These are phyloP conservation scores for Hyphopichia khmerensis DNA, from an alignment of 1,139 yeast species.

Conservation along the genomic window DNA sequence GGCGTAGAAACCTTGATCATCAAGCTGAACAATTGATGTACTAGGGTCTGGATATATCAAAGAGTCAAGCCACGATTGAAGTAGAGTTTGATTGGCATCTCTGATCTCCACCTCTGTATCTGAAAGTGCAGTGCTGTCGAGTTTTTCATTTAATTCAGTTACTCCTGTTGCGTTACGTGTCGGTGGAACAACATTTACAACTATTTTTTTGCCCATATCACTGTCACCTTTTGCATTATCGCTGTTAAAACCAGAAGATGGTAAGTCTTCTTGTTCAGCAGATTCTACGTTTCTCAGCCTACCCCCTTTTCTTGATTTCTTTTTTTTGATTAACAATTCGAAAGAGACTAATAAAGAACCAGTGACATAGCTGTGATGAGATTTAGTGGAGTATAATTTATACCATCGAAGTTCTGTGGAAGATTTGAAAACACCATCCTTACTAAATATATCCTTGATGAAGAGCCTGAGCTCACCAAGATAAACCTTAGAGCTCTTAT, in stretches of 20 bases:
- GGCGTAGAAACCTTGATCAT: constrained; percentile 46
- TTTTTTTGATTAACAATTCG: constrained; percentile 34
- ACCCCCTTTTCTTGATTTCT: constrained; percentile 8
- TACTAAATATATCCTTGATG: constrained; percentile 40
- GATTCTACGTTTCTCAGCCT: constrained; percentile 1
- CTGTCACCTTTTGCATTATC: neutral
- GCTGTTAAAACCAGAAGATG: neutral
- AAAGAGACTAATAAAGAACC: constrained; percentile 58
- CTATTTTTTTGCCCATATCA: neutral
- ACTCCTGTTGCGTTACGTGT: constrained; percentile 10
- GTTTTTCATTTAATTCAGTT: constrained; percentile 6
- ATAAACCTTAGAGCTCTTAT: constrained; percentile 45
- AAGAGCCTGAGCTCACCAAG: constrained; percentile 56
- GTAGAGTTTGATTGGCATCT: constrained; percentile 12
- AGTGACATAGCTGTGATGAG: constrained; percentile 50
- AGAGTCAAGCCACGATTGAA: constrained; percentile 29
- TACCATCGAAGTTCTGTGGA: constrained; percentile 49
- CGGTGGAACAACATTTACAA: constrained; percentile 22
- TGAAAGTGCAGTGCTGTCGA: constrained; percentile 12
- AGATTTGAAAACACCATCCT: constrained; percentile 15
- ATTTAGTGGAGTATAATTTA: constrained; percentile 45
- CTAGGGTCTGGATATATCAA: constrained; percentile 34
- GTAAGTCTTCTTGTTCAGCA: constrained; percentile 1
- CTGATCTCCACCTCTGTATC: constrained; percentile 11
- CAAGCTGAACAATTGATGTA: constrained; percentile 19